Percentiles rank a stretch among this genome's conserved stretches.
These are phyloP conservation scores for Carex littledalei DNA, from an alignment of 176 grass and related monocot species.

Conservation along the genomic window DNA sequence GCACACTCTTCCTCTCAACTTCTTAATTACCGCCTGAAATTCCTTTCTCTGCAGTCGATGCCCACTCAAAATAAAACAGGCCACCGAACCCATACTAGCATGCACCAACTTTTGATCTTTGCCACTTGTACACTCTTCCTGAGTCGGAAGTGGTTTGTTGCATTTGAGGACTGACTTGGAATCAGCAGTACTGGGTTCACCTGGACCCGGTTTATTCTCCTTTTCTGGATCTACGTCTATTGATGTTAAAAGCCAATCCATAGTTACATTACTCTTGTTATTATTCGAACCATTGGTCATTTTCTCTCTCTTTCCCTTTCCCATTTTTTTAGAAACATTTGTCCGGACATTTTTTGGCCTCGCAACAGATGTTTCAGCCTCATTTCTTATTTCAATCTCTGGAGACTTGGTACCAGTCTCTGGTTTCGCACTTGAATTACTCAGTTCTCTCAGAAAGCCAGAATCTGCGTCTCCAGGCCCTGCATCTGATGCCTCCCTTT, in stretches of 20 bases:
- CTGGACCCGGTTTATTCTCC: slow-evolving; percentile 44
- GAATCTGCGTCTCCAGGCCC: neutral
- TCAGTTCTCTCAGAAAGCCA: slow-evolving; percentile 18
- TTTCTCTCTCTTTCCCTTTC: neutral
- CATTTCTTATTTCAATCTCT: slow-evolving; percentile 21
- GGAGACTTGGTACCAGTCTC: neutral
- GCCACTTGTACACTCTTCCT: slow-evolving; percentile 20
- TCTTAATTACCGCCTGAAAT: slow-evolving; percentile 48
- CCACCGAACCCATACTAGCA: neutral
- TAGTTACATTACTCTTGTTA: slow-evolving; percentile 36
- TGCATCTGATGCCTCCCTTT: slow-evolving; percentile 2
- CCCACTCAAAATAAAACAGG: slow-evolving; percentile 83
- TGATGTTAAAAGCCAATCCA: slow-evolving; percentile 18
- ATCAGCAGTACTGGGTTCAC: slow-evolving; percentile 3
- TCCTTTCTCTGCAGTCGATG: slow-evolving; percentile 48
- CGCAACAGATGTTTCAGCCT: slow-evolving; percentile 16
- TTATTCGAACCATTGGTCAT: slow-evolving; percentile 16
- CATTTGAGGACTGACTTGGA: slow-evolving; percentile 6
- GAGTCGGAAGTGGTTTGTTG: slow-evolving; percentile 11
- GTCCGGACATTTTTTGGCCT: neutral
- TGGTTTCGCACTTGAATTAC: slow-evolving; percentile 8
- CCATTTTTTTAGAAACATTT: slow-evolving; percentile 5
- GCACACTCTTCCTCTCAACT: slow-evolving; percentile 56
- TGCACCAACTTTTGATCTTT: slow-evolving; percentile 4
- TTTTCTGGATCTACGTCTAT: slow-evolving; percentile 45